Evolutionary conservation across 306 rosid genomes (phyloP).

Genomic region (Arachis hypogaea): DNA sequence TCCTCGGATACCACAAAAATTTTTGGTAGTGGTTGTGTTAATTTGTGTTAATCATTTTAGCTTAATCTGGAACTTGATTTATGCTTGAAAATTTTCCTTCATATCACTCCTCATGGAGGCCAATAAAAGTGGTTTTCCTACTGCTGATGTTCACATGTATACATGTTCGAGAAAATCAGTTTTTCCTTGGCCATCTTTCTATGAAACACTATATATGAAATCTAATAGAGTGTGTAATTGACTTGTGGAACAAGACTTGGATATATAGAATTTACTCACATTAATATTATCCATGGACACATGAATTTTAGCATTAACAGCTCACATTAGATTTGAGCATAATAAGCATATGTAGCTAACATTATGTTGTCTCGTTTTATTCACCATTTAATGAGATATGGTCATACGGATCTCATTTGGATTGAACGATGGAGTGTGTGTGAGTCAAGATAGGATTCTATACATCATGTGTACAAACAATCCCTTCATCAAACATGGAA

Average conservation of each 20-base stretch:
- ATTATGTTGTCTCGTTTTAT: too few species aligned
- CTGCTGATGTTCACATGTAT: constrained; percentile 8
- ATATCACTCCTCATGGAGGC: constrained; percentile 11
- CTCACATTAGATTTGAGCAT: too few species aligned
- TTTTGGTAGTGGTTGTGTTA: constrained; percentile 30
- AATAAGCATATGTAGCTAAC: too few species aligned
- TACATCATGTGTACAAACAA: too few species aligned
- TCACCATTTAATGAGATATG: too few species aligned
- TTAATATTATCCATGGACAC: not conserved
- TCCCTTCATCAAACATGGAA: too few species aligned
- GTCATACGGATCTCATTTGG: too few species aligned
- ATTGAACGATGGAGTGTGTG: too few species aligned
- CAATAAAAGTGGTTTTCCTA: constrained; percentile 25
- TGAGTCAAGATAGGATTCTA: too few species aligned
- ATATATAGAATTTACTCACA: not conserved
- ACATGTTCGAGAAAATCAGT: constrained; percentile 19
- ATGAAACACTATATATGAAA: not conserved
- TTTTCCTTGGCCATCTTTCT: not conserved
- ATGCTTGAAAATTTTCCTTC: constrained; percentile 20
- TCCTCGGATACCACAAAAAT: constrained; percentile 22
- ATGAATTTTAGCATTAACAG: too few species aligned
- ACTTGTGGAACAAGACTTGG: not conserved
- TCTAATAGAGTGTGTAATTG: not conserved
- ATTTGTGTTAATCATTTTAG: constrained; percentile 4
- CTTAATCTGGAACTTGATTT: constrained; percentile 24